Evolutionary conservation across 1,284 basidiomycete species (phyloP).

Genomic region (Psilocybe mexicana): DNA sequence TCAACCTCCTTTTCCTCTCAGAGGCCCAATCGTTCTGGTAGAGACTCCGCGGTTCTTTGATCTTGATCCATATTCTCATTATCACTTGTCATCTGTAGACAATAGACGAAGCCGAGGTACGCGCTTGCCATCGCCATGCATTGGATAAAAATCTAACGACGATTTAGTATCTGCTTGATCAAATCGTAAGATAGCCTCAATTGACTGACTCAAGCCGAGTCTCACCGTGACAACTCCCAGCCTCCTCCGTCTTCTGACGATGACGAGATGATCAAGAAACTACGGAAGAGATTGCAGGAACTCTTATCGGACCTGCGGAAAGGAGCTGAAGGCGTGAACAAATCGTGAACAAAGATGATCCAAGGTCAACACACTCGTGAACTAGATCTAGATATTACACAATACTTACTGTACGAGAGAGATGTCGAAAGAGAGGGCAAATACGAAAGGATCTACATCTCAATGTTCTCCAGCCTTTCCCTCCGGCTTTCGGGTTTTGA

Average conservation of each 20-base stretch:
- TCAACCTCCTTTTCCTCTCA: too few relatives aligned
- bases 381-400: neutral
- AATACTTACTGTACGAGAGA: neutral
- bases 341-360: constrained; percentile 4
- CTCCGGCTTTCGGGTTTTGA: constrained; percentile 70
- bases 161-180: constrained; percentile 40
- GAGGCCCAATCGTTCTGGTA: too few relatives aligned
- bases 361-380: neutral
- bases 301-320: constrained; percentile 36
- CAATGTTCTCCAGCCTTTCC: constrained; percentile 60
- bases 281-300: constrained; percentile 37
- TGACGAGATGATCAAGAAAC: constrained; percentile 38
- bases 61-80: too few relatives aligned
- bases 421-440: too few relatives aligned
- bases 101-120: constrained; percentile 45
- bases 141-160: neutral
- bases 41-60: too few relatives aligned
- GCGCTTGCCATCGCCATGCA: neutral
- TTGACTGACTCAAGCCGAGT: neutral
- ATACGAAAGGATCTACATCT: neutral
- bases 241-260: constrained; percentile 41
- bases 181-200: constrained; percentile 30
- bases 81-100: constrained; percentile 27
- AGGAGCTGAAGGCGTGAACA: constrained; percentile 37
- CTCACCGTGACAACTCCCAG: constrained; percentile 20